Evolutionary conservation across 2,329 filamentous ascomycete genomes (phyloP), one percentile per base, ranked within the genome.

Genomic region (Septoria petroselini): DNA sequence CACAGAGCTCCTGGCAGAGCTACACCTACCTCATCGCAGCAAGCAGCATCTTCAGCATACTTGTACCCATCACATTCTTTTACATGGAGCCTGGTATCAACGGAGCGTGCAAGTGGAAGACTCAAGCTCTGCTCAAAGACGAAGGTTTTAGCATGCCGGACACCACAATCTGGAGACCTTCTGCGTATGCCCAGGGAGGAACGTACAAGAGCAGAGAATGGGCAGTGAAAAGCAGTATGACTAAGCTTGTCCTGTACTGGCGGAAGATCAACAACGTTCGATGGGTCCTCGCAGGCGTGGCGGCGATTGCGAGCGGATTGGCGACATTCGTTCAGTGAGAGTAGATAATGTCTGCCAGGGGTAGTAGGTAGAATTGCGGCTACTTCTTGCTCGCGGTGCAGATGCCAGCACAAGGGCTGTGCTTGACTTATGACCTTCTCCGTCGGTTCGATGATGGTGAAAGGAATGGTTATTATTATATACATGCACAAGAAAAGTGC

Each of bases 61-160:
- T 47, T n/a, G 53, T 67, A 14, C 68, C 67, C 0, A 67, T 69
- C 21, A 71, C 68, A 1, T 63, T 68, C 40, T 57, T 69, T 21
- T 67, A 67, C 50, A 71, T 71, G 62, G 69, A 71, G 54, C 68
- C 68, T 4, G 63, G 61, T 1, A 63, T 71, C 35, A 71, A 72
- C 39, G 68, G 68, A 4, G 66, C 68, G 1, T 61, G 53, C 12
- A 70, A 71, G 48, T 71, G 68, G 68, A 71, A 69, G 50, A 66
- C 63, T 4, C 63, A 70, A 45, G 53, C 57, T 40, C 41, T 71
- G 33, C 47, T 70, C 45, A 60, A 57, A 31, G 58, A 62, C n/a
- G 62, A 64, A 40, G 53, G 51, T 2, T 58, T 60, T 47, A 50
- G 27, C 9, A 50, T 63, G 58, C 47, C 34, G 11, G 58, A 64